These are phyloP conservation scores for Isatis lusitanica DNA, from an alignment of 441 rosid species.

Conservation along the genomic window DNA sequence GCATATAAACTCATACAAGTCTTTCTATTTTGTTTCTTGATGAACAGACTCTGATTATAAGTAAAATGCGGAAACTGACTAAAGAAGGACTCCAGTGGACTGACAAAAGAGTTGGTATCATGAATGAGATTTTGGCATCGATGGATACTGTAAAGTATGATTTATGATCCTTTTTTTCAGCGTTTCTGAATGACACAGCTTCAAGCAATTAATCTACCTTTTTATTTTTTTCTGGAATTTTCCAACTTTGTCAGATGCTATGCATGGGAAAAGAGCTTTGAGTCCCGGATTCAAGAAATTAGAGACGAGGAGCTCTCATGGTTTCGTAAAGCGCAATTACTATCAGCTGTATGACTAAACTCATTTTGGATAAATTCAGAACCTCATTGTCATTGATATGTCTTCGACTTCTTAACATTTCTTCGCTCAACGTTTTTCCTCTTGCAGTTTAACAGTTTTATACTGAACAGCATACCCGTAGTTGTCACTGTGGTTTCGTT, in stretches of 20 bases:
- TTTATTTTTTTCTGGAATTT: neutral
- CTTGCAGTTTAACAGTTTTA: slow-evolving; percentile 84
- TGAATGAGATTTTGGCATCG: slow-evolving; percentile 91
- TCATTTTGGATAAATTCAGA: neutral
- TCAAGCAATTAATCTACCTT: neutral
- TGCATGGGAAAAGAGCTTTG: slow-evolving; percentile 98
- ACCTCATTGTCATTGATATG: neutral
- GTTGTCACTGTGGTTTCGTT: slow-evolving; percentile 89
- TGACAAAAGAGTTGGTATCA: slow-evolving; percentile 90
- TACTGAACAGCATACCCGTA: slow-evolving; percentile 86
- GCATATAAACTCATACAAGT: slow-evolving; percentile 16
- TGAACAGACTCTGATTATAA: slow-evolving; percentile 70
- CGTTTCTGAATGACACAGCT: slow-evolving; percentile 11
- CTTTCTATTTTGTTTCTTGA: slow-evolving; percentile 23
- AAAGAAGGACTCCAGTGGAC: slow-evolving; percentile 95
- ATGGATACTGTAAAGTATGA: slow-evolving; percentile 97
- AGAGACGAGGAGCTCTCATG: slow-evolving; percentile 83
- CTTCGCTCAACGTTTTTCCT: slow-evolving; percentile 19
- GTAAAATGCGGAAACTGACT: slow-evolving; percentile 86
- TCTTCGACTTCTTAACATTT: neutral
- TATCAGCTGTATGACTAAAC: slow-evolving; percentile 67
- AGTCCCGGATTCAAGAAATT: slow-evolving; percentile 66
- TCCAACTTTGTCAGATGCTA: slow-evolving; percentile 64
- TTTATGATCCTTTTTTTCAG: slow-evolving; percentile 18
- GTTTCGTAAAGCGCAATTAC: slow-evolving; percentile 79